Evolutionary conservation across 495 filamentous ascomycete genomes (phyloP), one percentile per base, ranked within the genome.

Genomic region (Thermochaetoides thermophila): DNA sequence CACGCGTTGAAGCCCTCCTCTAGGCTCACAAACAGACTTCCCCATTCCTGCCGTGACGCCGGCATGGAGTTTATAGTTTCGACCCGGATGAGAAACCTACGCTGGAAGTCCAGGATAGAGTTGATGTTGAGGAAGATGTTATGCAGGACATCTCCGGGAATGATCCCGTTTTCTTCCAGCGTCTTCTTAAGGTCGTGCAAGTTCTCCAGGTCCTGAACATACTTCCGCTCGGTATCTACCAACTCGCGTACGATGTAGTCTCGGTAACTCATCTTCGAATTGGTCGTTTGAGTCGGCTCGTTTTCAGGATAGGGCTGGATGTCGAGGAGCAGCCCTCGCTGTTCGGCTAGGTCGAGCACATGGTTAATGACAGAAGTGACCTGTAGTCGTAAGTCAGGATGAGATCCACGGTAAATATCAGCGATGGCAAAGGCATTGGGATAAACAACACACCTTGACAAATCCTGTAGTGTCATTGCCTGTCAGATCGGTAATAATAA

Each of bases 111-210:
- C 3, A 97, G 64, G 18, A 97, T 76, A 17, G 79, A 73, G 55
- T 96, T 93, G 42, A 96, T 64, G 57, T 97, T 97, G 37, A 94
- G 64, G 60, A 97, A 97, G 43, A 97, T 92, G 49, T 85, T 76
- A 57, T 96, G 89, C 17, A 93, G 77, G 11, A 76, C 69, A 55
- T 97, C 91, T 31, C 89, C 86, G 4, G 84, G 75, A 38, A 96
- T 73, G 22, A 84, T 71, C 25, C 84, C 84, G 29, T 79, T 83
- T 45, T 86, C 75, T 47, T 95, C 84, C 20, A 96, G 61, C 17
- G 75, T 73, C 45, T 83, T 89, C 63, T 95, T 95, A 37, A 96
- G 71, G 32, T 85, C 78, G 48, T 96, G 86, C 12, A 97, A 56
- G 41, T 86, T 85, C 49, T 96, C 87, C 17, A 97, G 64, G 60